Evolutionary conservation across 139 green algal genomes (phyloP).

Genomic region (Tetradesmus obliquus): DNA sequence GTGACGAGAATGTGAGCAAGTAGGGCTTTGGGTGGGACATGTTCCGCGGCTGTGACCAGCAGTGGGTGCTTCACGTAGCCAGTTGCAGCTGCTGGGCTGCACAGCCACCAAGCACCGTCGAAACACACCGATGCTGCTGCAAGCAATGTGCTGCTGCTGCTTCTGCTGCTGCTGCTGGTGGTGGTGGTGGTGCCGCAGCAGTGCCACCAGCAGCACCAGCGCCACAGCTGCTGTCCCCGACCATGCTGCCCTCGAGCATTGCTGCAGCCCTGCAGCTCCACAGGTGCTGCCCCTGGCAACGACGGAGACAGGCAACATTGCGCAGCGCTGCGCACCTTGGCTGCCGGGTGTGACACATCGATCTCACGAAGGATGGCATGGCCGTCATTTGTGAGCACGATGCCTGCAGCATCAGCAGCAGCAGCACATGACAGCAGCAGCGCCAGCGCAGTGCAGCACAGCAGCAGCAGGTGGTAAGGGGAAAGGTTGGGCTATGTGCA

Average conservation of each 20-base stretch:
- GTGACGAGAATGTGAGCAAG: too few relatives aligned
- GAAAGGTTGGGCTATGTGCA: background rate
- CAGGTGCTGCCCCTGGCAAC: background rate
- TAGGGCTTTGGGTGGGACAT: too few relatives aligned
- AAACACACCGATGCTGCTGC: too few relatives aligned
- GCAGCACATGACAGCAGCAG: background rate
- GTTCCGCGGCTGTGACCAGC: too few relatives aligned
- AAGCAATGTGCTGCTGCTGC: too few relatives aligned
- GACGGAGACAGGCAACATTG: background rate
- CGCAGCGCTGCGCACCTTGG: slow-evolving; percentile 82
- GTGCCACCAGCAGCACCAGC: background rate
- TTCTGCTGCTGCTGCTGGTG: too few relatives aligned
- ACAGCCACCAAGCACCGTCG: too few relatives aligned
- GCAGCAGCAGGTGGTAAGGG: background rate
- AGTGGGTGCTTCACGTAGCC: too few relatives aligned
- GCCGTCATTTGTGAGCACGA: slow-evolving; percentile 99
- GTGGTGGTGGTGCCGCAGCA: background rate
- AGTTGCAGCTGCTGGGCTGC: too few relatives aligned
- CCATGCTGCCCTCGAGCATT: too few relatives aligned
- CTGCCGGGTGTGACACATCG: slow-evolving; percentile 96
- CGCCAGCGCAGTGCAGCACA: background rate
- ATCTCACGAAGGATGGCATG: slow-evolving; percentile 99
- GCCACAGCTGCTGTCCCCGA: background rate
- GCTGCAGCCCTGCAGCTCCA: background rate
- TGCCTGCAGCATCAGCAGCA: slow-evolving; percentile 70